These are phyloP conservation scores for Tetramitus jugosus DNA, from an alignment of 208 protist species.

Conservation along the genomic window DNA sequence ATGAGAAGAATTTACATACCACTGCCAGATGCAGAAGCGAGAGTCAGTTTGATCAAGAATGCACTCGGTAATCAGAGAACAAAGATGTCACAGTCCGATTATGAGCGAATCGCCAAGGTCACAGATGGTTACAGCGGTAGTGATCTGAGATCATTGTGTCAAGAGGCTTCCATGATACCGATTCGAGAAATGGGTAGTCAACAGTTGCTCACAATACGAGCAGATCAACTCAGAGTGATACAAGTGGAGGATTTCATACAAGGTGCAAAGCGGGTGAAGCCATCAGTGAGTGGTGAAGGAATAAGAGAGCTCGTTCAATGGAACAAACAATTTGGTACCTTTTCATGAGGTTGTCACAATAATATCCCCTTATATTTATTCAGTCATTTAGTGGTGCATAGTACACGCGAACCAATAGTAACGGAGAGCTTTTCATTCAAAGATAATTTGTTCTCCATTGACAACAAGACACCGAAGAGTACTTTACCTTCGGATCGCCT, in stretches of 20 bases:
- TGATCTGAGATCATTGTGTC: conserved; percentile 74
- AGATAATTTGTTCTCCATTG: no score
- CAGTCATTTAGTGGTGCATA: no score
- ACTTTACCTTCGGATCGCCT: neutral
- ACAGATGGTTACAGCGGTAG: conserved; percentile 68
- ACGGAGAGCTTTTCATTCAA: no score
- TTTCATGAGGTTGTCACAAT: no score
- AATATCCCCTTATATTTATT: no score
- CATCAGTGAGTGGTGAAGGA: neutral
- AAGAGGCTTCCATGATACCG: conserved; percentile 69
- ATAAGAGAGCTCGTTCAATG: neutral
- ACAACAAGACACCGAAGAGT: neutral
- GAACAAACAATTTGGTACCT: conserved; percentile 13
- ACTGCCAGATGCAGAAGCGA: conserved; percentile 51
- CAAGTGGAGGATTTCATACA: neutral
- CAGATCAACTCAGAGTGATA: neutral
- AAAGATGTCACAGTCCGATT: neutral
- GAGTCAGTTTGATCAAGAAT: neutral
- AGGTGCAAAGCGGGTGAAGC: neutral
- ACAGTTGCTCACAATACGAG: neutral
- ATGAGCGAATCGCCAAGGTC: neutral
- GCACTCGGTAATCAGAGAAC: neutral
- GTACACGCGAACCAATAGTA: no score
- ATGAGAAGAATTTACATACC: conserved; percentile 71
- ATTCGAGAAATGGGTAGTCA: conserved; percentile 14